A percentile compares a stretch with the other conserved stretches of the same genome.
Conservation (phyloP, 192 early-diverging fungal genomes). For the Rhizophagus clarus region DNA sequence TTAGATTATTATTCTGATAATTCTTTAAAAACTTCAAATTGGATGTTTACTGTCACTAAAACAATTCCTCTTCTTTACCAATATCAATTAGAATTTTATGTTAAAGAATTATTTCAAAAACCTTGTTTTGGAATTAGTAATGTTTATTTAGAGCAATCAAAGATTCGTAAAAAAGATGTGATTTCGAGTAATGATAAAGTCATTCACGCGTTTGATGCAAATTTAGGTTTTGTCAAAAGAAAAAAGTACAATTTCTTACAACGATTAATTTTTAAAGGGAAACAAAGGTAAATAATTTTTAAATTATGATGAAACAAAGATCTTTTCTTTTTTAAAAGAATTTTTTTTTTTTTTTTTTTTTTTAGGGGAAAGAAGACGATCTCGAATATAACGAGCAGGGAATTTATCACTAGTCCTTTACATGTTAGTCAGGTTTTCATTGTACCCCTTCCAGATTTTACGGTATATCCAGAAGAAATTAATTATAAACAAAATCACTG, state of each 20-base stretch:
- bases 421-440: not conserved
- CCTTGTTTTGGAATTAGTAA: not conserved
- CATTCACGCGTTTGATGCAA: not conserved
- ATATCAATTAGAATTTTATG: not conserved
- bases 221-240: not conserved
- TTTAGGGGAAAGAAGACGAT: no score
- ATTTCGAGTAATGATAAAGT: not conserved
- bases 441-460: conserved; percentile 15
- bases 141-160: not conserved
- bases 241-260: no score
- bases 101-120: not conserved
- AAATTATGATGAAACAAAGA: no score
- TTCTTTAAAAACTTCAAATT: not conserved
- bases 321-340: no score
- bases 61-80: not conserved
- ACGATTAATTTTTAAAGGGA: no score
- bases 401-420: no score
- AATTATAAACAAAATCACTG: not conserved
- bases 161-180: not conserved
- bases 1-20: conserved; percentile 11
- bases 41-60: not conserved
- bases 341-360: no score
- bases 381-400: no score
- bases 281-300: no score
- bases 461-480: not conserved